Base-by-base conservation (phyloP, 1,139 yeast genomes). In the Saccharomyces hybrid region DNA sequence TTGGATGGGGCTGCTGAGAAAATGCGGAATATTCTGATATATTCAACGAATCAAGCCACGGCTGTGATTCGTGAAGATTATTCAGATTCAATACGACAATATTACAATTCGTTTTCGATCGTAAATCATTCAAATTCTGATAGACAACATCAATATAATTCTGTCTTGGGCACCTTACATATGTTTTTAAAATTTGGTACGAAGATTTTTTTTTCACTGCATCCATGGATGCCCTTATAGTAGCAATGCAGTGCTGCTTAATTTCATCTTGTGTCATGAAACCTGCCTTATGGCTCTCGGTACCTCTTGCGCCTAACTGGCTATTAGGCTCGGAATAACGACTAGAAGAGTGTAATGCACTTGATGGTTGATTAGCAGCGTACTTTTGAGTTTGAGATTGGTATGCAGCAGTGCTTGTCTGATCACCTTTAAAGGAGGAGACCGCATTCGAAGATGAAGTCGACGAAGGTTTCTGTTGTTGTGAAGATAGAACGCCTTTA, bases 91-190 rank as follows among this genome's bases (percentile, higher is more conserved):
- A 51, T n/a, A 69, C 62, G 9, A 69, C 69, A 5, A 69, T 62
- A 53, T 70, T 70, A 56, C 72, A 69, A 51, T 64, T 67, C 2
- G 72, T 65, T 48, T 63, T 58, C 2, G 62, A 50, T 50, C 71
- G 59, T 29, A 69, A 51, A 6, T 62, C 65, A 50, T 67, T 60
- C 12, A 69, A 52, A 52, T 59, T 63, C 54, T 66, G 66, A 50
- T 61, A 64, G 4, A 65, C 48, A 24, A 60, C 49, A 47, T 67
- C 70, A 11, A 63, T 51, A 49, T 65, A 68, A n/a, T 59, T 55
- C 46, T 62, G 65, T 24, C 64, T 62, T 5, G 73, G 73, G 34
- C 66, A 62, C 54, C 62, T 66, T 12, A 70, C 60, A 52, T 68
- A 70, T 5, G 62, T 58, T 42, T 68, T 69, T 38, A 69, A 60